phyloP scores from a whole-genome alignment of 2,329 filamentous ascomycete genomes.

The Alternaria sp. region DNA sequence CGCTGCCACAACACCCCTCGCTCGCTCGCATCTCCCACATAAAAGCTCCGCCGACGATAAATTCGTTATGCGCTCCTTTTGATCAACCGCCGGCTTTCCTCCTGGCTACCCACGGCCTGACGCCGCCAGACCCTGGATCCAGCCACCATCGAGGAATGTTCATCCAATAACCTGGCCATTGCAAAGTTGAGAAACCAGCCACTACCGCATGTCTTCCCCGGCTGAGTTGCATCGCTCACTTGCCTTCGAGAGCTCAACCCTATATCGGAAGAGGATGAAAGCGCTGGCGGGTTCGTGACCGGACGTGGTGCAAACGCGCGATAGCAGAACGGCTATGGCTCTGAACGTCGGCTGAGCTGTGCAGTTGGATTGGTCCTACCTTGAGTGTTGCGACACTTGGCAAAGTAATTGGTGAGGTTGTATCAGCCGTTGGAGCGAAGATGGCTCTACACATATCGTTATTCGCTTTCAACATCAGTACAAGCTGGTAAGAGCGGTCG shows the following conservation, averaged over 20 bases:
- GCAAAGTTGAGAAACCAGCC: background rate
- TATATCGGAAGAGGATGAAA: background rate
- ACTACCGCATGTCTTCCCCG: background rate
- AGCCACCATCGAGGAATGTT: background rate
- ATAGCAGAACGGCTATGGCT: background rate
- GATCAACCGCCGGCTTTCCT: no score
- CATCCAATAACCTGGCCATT: background rate
- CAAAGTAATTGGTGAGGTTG: background rate
- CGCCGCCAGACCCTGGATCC: background rate
- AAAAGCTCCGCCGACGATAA: no score
- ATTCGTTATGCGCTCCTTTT: no score
- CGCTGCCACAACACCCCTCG: no score
- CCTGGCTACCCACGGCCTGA: background rate
- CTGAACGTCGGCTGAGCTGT: no score
- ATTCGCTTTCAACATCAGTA: background rate
- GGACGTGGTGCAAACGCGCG: background rate
- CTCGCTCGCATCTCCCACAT: no score
- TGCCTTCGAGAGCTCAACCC: background rate
- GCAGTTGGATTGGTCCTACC: background rate
- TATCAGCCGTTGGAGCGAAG: background rate
- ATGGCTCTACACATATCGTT: background rate
- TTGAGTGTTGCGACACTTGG: background rate
- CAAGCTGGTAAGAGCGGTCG: no score
- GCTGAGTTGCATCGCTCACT: background rate
- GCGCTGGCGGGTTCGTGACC: background rate